phyloP scores from a whole-genome alignment of 345 rosid species.

The Stellera chamaejasme region DNA sequence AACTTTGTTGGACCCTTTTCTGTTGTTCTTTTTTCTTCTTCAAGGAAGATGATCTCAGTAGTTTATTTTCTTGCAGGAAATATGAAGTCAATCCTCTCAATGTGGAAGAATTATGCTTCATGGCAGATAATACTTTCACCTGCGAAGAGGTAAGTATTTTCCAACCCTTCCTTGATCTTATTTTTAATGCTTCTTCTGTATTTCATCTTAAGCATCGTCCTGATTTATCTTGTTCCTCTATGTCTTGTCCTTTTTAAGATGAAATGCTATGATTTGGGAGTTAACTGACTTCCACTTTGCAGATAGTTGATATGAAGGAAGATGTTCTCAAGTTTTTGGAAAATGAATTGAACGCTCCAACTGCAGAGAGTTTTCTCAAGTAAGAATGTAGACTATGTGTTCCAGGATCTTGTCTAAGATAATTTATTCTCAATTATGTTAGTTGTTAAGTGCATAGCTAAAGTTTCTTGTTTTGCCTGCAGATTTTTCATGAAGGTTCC shows the following conservation, averaged over 20 bases:
- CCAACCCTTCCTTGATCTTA: background rate
- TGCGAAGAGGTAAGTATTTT: constrained; percentile 31
- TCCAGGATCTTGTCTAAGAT: background rate
- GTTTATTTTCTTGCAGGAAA: constrained; percentile 30
- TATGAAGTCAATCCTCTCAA: constrained; percentile 62
- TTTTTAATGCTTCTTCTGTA: background rate
- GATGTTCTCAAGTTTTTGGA: constrained; percentile 38
- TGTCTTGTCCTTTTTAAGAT: too few relatives aligned
- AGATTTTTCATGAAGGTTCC: constrained; percentile 38
- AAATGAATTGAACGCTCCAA: constrained; percentile 57
- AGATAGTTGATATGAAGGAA: constrained; percentile 61
- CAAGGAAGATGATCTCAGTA: background rate
- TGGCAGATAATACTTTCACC: constrained; percentile 64
- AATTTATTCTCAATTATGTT: too few relatives aligned
- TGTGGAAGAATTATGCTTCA: constrained; percentile 61
- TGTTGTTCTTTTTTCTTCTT: background rate
- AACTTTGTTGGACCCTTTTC: background rate
- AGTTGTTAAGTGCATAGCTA: background rate
- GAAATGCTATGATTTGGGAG: too few relatives aligned
- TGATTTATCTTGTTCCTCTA: background rate
- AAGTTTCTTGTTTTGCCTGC: constrained; percentile 12
- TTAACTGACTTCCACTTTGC: background rate
- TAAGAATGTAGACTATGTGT: constrained; percentile 4
- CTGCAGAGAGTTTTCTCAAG: constrained; percentile 50
- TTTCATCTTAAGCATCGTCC: background rate